These are phyloP conservation scores for Aspergillus neoniger DNA, from an alignment of 2,329 filamentous ascomycete genomes.

Conservation along the genomic window DNA sequence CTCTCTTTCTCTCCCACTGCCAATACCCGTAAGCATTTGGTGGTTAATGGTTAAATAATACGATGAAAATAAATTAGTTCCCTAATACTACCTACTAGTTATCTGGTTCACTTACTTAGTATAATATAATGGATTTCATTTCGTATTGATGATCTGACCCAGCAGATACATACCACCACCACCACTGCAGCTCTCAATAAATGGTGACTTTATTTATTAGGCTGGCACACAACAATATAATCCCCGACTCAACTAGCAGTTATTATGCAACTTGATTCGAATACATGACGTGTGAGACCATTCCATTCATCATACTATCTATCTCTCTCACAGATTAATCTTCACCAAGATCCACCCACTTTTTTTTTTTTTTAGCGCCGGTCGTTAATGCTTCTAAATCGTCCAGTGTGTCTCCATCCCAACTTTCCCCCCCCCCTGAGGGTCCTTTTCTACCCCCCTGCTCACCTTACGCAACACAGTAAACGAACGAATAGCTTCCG, in stretches of 20 bases:
- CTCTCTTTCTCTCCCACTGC: no score
- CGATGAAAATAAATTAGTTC: neutral
- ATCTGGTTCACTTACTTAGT: no score
- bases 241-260: neutral
- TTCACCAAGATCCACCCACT: slow-evolving; percentile 13
- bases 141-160: neutral
- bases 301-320: neutral
- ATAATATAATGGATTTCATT: no score
- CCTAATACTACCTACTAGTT: neutral
- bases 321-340: slow-evolving; percentile 12
- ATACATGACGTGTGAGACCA: neutral
- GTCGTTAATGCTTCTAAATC: slow-evolving; percentile 10
- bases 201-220: neutral
- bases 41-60: no score
- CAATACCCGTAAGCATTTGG: no score
- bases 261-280: neutral
- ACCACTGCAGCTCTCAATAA: neutral
- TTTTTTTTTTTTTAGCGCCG: slow-evolving; percentile 14
- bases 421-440: slow-evolving; percentile 6
- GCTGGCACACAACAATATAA: neutral
- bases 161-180: neutral
- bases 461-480: slow-evolving; percentile 5
- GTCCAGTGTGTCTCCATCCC: slow-evolving; percentile 4
- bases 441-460: neutral
- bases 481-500: slow-evolving; percentile 7